These are phyloP conservation scores for Hypomyces rosellus DNA, from an alignment of 2,329 filamentous ascomycete species.

Conservation along the genomic window DNA sequence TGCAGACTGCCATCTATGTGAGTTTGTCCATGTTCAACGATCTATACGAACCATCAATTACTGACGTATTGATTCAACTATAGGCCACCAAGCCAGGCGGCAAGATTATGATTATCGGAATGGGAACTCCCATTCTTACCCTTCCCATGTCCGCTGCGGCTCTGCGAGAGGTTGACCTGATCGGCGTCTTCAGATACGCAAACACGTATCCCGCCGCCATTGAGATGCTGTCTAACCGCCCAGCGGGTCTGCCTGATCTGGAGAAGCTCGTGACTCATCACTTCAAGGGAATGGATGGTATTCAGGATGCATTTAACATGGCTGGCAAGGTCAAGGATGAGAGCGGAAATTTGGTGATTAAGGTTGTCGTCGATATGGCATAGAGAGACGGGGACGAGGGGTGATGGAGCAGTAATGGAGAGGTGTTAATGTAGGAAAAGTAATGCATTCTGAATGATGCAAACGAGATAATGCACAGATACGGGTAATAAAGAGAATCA, in stretches of 20 bases:
- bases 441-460: no score
- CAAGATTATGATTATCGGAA: constrained; percentile 63
- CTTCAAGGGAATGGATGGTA: constrained; percentile 55
- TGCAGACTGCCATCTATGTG: constrained; percentile 68
- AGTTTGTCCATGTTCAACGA: constrained; percentile 7
- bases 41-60: background rate
- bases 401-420: no score
- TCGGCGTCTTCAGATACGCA: constrained; percentile 67
- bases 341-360: constrained; percentile 63
- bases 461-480: no score
- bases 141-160: constrained; percentile 63
- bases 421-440: no score
- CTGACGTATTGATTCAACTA: background rate
- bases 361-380: constrained; percentile 57
- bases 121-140: constrained; percentile 65
- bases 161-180: constrained; percentile 63
- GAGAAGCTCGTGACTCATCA: constrained; percentile 65
- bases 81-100: constrained; percentile 59
- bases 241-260: constrained; percentile 54
- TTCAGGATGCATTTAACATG: constrained; percentile 65
- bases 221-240: constrained; percentile 41
- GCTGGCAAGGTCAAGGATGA: constrained; percentile 65
- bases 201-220: constrained; percentile 62
- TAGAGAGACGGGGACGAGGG: constrained; percentile 9
- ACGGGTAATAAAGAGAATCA: background rate